Percentiles rank a stretch among this genome's conserved stretches.
Evolutionary conservation across 208 protist genomes (phyloP).

Genomic region (Perkinsela sp.): DNA sequence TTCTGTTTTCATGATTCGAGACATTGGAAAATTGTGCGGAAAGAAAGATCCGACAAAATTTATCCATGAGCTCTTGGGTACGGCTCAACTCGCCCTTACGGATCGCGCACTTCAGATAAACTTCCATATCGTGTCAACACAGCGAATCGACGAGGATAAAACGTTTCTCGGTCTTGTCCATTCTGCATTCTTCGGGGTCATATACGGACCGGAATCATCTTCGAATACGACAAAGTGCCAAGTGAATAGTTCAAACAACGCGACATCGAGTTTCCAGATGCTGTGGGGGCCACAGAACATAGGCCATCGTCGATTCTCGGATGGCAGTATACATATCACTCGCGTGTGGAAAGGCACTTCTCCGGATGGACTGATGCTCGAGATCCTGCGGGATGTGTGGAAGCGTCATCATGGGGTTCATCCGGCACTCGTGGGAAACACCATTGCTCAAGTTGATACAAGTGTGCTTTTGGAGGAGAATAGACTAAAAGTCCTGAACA

Average conservation of each 20-base stretch:
- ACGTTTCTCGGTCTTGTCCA: too few relatives aligned
- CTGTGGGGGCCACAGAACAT: neutral
- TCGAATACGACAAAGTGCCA: neutral
- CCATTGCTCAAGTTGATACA: neutral
- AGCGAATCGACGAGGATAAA: neutral
- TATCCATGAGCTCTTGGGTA: neutral
- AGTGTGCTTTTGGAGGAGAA: neutral
- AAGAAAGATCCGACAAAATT: neutral
- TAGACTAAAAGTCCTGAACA: neutral
- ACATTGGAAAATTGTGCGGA: neutral
- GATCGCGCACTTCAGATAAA: neutral
- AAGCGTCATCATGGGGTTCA: neutral
- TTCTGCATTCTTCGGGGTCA: too few relatives aligned
- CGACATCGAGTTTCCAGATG: neutral
- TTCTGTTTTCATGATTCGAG: neutral
- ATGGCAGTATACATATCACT: neutral
- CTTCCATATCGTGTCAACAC: neutral
- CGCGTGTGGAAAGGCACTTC: neutral
- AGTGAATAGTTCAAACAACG: neutral
- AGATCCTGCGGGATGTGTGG: neutral
- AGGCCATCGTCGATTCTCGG: neutral
- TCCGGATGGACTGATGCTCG: neutral
- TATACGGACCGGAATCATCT: too few relatives aligned
- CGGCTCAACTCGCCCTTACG: neutral
- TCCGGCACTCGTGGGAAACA: neutral